Conservation (phyloP, 495 filamentous ascomycete genomes). For the Penicillium desertorum region DNA sequence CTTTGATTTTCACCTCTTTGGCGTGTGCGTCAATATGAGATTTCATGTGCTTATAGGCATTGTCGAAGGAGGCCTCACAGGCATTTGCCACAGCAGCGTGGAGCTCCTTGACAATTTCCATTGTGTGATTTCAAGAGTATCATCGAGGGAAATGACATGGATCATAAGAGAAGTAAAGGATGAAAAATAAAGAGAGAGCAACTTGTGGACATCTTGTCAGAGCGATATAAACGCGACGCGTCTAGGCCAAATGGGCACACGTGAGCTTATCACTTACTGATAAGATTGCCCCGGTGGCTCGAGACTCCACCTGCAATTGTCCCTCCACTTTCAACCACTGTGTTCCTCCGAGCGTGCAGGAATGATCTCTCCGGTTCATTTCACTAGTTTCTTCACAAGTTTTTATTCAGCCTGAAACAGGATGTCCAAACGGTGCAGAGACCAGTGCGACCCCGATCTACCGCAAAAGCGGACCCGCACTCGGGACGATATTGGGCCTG, state of each 20-base stretch:
- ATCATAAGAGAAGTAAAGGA: background rate
- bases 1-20: constrained; percentile 24
- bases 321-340: background rate
- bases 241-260: constrained; percentile 14
- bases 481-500: constrained; percentile 24
- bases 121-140: constrained; percentile 12
- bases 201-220: background rate
- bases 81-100: constrained; percentile 33
- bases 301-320: constrained; percentile 3
- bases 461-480: constrained; percentile 37
- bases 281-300: background rate
- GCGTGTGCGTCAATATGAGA: constrained; percentile 28
- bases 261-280: constrained; percentile 9
- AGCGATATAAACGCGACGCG: constrained; percentile 10
- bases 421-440: constrained; percentile 50
- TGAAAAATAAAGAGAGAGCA: background rate
- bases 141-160: background rate
- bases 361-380: background rate
- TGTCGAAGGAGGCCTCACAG: constrained; percentile 34
- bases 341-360: background rate
- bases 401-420: background rate
- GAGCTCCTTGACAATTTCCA: constrained; percentile 43
- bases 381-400: background rate
- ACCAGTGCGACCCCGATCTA: constrained; percentile 16
- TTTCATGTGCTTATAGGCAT: constrained; percentile 34